Base-by-base conservation (phyloP, 164 flowering plant genomes). In the Tetracentron sinense region DNA sequence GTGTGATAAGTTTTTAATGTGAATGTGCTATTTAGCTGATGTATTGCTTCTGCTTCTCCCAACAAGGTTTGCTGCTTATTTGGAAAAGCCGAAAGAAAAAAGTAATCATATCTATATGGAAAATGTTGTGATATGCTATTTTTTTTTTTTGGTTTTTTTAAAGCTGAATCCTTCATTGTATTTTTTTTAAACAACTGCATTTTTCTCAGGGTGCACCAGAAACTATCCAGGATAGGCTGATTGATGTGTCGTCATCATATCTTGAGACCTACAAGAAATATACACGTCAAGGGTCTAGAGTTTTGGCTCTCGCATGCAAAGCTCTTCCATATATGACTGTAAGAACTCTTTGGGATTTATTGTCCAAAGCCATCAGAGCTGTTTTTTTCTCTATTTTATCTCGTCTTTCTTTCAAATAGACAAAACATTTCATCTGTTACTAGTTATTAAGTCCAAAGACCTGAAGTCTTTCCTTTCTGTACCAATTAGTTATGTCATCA, bases 271-370 rank as follows among this genome's bases (percentile, higher is more conserved):
- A 87, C 77, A 94, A 94, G 81, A 89, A 81, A 68, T 87, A 80
- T 65, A 94, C 99, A 35, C 96, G 97, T 27, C 99, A 94, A 72
- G 99, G 99, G 12, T 89, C 99, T 70, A 88, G 99, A 46, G 97
- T 94, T 59, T 77, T 94, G 73, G 97, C 99, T 35, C 91, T 94
- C 77, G 99, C 99, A 42, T 94, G 54, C 73, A 94, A 91, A 79
- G 56, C 88, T 53, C 85, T 94, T 72, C 87, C 90, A 10, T 97
- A 94, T 22, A 94, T 94, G 97, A 78, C 92, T 57, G 99, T 94
- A 85, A 75, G 92, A 54, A 47, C 14, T 46, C 11, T 56, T 46
- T 66, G 2, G 20, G 52, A 14, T 42, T 44, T 0, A 42, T 28
- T 16, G 23, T 5, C 25, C 17, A 56, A 30, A 31, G 7, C 30